Evolutionary conservation across 805 yeast species (phyloP).

Genomic region (Wickerhamiella kazuoi): DNA sequence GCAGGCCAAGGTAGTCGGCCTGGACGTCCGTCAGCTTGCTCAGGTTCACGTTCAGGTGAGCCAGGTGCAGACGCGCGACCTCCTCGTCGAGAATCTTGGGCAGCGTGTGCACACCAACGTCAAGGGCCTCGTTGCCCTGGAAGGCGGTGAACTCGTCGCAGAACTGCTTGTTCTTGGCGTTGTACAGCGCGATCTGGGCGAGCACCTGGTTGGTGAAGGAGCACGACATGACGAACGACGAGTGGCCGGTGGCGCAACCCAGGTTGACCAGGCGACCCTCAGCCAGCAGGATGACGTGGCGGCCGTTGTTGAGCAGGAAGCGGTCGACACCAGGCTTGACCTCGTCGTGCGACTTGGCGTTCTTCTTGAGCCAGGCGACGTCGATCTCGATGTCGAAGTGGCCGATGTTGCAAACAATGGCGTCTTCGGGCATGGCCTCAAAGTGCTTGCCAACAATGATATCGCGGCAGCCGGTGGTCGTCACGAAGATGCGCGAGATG

Average conservation of each 20-base stretch:
- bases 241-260: constrained; percentile 99
- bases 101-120: constrained; percentile 80
- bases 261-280: constrained; percentile 98
- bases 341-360: constrained; percentile 85
- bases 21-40: constrained; percentile 60
- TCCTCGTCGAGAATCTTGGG: constrained; percentile 98
- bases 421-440: constrained; percentile 91
- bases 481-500: constrained; percentile 91
- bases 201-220: constrained; percentile 98
- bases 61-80: constrained; percentile 92
- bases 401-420: constrained; percentile 98
- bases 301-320: constrained; percentile 73
- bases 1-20: constrained; percentile 87
- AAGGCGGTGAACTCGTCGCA: constrained; percentile 72
- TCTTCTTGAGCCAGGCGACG: constrained; percentile 95
- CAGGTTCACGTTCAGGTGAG: constrained; percentile 80
- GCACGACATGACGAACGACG: constrained; percentile 97
- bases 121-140: constrained; percentile 80
- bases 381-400: constrained; percentile 98
- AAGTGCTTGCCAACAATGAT: constrained; percentile 83
- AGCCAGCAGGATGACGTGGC: constrained; percentile 88
- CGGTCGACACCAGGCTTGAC: constrained; percentile 99
- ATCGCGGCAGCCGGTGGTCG: constrained; percentile 99
- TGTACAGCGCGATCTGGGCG: constrained; percentile 96
- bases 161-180: constrained; percentile 66